Conservation (phyloP, 2,329 filamentous ascomycete species). For the Pseudocercospora eumusae region DNA sequence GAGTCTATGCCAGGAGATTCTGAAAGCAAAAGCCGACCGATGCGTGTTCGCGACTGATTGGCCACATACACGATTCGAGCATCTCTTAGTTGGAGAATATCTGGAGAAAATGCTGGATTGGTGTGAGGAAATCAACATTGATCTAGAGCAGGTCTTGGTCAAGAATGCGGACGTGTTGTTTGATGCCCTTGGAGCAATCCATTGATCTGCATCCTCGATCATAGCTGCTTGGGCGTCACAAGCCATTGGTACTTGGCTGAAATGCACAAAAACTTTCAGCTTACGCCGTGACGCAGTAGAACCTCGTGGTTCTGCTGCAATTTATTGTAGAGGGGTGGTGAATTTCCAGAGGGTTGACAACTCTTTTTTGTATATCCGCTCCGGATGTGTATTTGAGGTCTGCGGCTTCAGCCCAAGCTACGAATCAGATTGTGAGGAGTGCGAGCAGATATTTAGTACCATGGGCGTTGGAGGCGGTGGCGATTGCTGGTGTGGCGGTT, state of each 20-base stretch:
- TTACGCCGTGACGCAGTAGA: not conserved
- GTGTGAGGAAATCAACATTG: constrained; percentile 48
- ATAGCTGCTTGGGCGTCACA: not conserved
- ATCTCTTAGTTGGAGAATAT: constrained; percentile 58
- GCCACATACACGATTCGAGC: constrained; percentile 64
- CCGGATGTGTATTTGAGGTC: not conserved
- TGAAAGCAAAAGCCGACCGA: constrained; percentile 48
- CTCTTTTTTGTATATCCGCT: not conserved
- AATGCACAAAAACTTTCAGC: not conserved
- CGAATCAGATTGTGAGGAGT: too few species aligned
- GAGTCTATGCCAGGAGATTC: constrained; percentile 53
- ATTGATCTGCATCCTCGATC: not conserved
- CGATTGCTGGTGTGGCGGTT: not conserved
- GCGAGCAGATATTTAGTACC: not conserved
- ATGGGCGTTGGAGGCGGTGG: not conserved
- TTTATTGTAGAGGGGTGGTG: not conserved
- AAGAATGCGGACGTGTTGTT: constrained; percentile 58
- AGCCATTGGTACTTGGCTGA: not conserved
- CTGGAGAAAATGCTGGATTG: constrained; percentile 57
- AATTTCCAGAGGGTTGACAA: not conserved
- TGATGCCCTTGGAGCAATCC: too few species aligned
- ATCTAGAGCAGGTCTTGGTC: constrained; percentile 54
- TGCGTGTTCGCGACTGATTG: constrained; percentile 64
- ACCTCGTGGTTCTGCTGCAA: not conserved
- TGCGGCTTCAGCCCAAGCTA: too few species aligned